Percentiles rank a stretch among this genome's conserved stretches.
phyloP scores from a whole-genome alignment of 257 asterid species.

The Lycium barbarum region DNA sequence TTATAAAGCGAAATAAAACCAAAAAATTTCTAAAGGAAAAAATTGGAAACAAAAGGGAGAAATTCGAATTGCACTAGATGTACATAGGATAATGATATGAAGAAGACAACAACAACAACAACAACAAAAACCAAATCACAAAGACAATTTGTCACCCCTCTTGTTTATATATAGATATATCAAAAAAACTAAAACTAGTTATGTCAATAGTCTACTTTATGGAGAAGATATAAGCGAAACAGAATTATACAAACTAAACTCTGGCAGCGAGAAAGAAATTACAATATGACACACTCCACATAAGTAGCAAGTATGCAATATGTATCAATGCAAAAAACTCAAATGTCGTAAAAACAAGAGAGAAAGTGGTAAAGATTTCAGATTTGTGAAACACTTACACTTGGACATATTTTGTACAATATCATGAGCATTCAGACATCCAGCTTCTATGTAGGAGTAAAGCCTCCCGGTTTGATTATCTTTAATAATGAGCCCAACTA shows the following conservation, averaged over 20 bases:
- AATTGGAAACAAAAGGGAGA: neutral
- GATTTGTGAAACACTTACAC: constrained; percentile 57
- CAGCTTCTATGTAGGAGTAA: constrained; percentile 66
- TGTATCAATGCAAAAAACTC: neutral
- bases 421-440: constrained; percentile 58
- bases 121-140: neutral
- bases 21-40: neutral
- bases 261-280: neutral
- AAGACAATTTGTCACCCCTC: neutral
- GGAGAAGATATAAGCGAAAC: neutral
- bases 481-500: constrained; percentile 56
- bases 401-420: constrained; percentile 55
- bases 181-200: neutral
- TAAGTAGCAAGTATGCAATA: neutral
- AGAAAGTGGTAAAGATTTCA: neutral
- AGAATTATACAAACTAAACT: neutral
- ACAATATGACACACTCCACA: neutral
- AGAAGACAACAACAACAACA: neutral
- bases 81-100: neutral
- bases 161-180: neutral
- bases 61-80: neutral
- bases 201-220: neutral
- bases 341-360: no score
- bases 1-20: constrained; percentile 35
- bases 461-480: constrained; percentile 66